A percentile compares a stretch with the other conserved stretches of the same genome.
These are phyloP conservation scores for Stropharia rugosoannulata DNA, from an alignment of 768 basidiomycete genomes.

Conservation along the genomic window DNA sequence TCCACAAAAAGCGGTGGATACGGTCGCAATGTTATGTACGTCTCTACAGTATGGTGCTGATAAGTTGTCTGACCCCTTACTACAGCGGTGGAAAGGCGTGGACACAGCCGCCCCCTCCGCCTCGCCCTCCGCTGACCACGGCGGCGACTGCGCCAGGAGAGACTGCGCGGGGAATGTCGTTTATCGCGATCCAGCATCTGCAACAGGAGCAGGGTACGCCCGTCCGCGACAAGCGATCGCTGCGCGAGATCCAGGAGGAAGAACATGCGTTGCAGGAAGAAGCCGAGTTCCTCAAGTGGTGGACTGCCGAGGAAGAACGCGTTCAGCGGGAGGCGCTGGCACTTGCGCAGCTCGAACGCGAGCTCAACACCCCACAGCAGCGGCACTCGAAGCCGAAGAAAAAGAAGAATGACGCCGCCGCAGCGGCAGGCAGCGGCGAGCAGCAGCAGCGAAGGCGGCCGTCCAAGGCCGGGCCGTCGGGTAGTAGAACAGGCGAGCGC, in stretches of 20 bases:
- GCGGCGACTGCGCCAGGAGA: conserved; percentile 28
- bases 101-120: conserved; percentile 50
- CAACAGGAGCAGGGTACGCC: conserved; percentile 57
- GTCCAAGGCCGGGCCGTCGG: neutral
- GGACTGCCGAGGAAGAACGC: conserved; percentile 80
- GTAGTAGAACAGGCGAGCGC: neutral
- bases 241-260: conserved; percentile 86
- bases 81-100: conserved; percentile 57
- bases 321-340: conserved; percentile 50
- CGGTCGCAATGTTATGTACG: conserved; percentile 52
- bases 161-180: conserved; percentile 50
- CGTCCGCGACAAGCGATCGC: conserved; percentile 55
- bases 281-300: conserved; percentile 86
- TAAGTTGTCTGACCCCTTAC: no score
- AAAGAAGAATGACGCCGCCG: neutral
- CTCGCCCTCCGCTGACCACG: conserved; percentile 31
- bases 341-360: conserved; percentile 15
- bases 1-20: conserved; percentile 19
- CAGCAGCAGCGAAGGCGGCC: no score
- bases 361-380: neutral
- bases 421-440: neutral
- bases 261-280: conserved; percentile 67
- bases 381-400: conserved; percentile 7
- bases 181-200: conserved; percentile 81
- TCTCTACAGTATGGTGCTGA: conserved; percentile 7